A percentile compares a stretch with the other conserved stretches of the same genome.
Conservation (phyloP, 495 filamentous ascomycete genomes). For the Cairneyella variabilis region DNA sequence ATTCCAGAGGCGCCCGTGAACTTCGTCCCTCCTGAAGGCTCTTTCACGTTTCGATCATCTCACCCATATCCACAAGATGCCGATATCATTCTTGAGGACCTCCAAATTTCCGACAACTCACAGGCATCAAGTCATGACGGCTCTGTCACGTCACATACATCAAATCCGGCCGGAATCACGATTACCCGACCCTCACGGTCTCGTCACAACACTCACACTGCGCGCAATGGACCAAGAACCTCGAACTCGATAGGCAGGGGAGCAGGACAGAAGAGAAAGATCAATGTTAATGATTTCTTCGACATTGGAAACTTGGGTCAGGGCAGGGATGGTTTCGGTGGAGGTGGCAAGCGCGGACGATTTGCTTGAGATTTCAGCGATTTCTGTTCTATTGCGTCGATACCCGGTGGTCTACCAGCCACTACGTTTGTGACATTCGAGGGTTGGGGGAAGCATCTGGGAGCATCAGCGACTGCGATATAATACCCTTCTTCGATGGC, state of each 20-base stretch:
- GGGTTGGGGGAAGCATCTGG: not conserved
- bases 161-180: slow-evolving; percentile 32
- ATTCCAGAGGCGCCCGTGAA: slow-evolving; percentile 30
- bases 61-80: slow-evolving; percentile 66
- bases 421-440: not conserved
- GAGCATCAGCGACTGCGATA: slow-evolving; percentile 7
- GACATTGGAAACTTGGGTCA: slow-evolving; percentile 67
- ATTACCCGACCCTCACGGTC: slow-evolving; percentile 45
- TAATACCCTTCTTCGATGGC: slow-evolving; percentile 3
- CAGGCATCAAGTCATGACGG: slow-evolving; percentile 23
- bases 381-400: slow-evolving; percentile 4
- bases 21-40: slow-evolving; percentile 32
- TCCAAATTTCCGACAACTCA: slow-evolving; percentile 44
- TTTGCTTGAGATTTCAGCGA: slow-evolving; percentile 45
- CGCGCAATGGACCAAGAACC: slow-evolving; percentile 38
- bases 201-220: slow-evolving; percentile 43
- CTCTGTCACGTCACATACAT: slow-evolving; percentile 25
- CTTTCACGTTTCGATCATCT: slow-evolving; percentile 71
- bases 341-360: slow-evolving; percentile 66
- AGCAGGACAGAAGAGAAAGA: slow-evolving; percentile 74
- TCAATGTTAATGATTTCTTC: slow-evolving; percentile 76
- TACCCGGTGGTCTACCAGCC: not conserved
- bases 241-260: slow-evolving; percentile 46
- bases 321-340: slow-evolving; percentile 61
- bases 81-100: slow-evolving; percentile 54